These are phyloP conservation scores for Phytopythium ostracodes DNA, from an alignment of 352 stramenopile species.

Conservation along the genomic window DNA sequence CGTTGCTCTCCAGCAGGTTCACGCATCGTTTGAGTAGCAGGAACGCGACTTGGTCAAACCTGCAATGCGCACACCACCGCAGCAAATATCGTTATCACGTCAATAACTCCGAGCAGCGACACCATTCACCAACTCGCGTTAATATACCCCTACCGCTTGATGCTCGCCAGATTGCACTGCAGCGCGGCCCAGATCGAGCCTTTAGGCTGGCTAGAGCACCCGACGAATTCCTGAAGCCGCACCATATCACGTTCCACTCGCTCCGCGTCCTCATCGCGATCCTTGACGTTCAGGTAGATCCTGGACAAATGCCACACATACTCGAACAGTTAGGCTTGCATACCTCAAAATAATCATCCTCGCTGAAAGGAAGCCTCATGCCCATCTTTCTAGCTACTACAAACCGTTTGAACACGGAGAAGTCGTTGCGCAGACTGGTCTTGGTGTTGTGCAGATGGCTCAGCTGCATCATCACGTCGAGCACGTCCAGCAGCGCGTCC, in stretches of 20 bases:
- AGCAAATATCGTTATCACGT: not conserved
- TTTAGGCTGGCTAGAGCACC: constrained; percentile 46
- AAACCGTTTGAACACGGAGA: constrained; percentile 69
- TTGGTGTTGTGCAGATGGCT: constrained; percentile 69
- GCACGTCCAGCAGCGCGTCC: constrained; percentile 49
- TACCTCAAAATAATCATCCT: not conserved
- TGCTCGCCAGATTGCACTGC: constrained; percentile 55
- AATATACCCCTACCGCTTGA: constrained; percentile 39
- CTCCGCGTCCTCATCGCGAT: constrained; percentile 30
- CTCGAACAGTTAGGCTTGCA: not conserved
- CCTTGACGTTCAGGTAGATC: constrained; percentile 45
- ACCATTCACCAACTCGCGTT: not conserved
- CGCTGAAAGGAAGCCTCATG: not conserved
- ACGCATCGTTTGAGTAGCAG: constrained; percentile 53
- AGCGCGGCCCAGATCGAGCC: constrained; percentile 58
- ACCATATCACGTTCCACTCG: constrained; percentile 50
- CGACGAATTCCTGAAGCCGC: constrained; percentile 61
- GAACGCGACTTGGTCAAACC: constrained; percentile 59
- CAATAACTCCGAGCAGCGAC: constrained; percentile 4
- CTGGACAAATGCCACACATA: constrained; percentile 12
- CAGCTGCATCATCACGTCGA: constrained; percentile 61
- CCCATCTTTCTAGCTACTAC: not conserved
- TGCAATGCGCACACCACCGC: constrained; percentile 8
- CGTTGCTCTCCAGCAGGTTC: constrained; percentile 32
- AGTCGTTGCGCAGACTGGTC: constrained; percentile 68